A percentile compares a stretch with the other conserved stretches of the same genome.
These are phyloP conservation scores for Penicillium polonicum DNA, from an alignment of 2,329 filamentous ascomycete species.

Conservation along the genomic window DNA sequence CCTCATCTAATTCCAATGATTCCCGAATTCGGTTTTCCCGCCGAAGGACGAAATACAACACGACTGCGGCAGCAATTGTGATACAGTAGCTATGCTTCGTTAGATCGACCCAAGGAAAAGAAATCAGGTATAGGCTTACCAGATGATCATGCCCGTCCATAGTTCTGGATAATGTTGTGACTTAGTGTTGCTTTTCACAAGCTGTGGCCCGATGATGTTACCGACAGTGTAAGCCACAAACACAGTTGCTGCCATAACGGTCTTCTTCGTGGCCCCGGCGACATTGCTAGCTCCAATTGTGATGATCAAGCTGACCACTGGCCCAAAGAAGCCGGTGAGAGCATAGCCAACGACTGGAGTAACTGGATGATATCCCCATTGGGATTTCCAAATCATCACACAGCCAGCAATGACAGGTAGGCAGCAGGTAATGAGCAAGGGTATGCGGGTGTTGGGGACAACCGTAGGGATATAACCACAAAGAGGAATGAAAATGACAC, in stretches of 20 bases:
- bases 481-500: slow-evolving; percentile 63
- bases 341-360: slow-evolving; percentile 70
- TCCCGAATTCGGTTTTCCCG: slow-evolving; percentile 59
- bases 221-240: slow-evolving; percentile 75
- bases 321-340: slow-evolving; percentile 71
- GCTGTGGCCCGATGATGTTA: slow-evolving; percentile 73
- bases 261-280: slow-evolving; percentile 75
- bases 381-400: slow-evolving; percentile 69
- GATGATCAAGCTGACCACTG: slow-evolving; percentile 64
- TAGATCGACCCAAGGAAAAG: background rate
- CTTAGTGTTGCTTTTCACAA: slow-evolving; percentile 67
- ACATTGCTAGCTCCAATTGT: slow-evolving; percentile 65
- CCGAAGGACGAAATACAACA: slow-evolving; percentile 59
- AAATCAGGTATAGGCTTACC: slow-evolving; percentile 36
- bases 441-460: slow-evolving; percentile 62
- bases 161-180: slow-evolving; percentile 66
- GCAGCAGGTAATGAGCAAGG: slow-evolving; percentile 65
- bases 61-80: slow-evolving; percentile 58
- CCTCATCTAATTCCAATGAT: slow-evolving; percentile 53
- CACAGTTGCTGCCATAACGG: slow-evolving; percentile 69
- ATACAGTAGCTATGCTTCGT: slow-evolving; percentile 59
- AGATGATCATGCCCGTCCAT: slow-evolving; percentile 68
- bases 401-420: slow-evolving; percentile 74
- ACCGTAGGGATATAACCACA: slow-evolving; percentile 64
- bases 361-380: slow-evolving; percentile 62